Evolutionary conservation across 148 eudicot species (phyloP).

Genomic region (Silene conica): DNA sequence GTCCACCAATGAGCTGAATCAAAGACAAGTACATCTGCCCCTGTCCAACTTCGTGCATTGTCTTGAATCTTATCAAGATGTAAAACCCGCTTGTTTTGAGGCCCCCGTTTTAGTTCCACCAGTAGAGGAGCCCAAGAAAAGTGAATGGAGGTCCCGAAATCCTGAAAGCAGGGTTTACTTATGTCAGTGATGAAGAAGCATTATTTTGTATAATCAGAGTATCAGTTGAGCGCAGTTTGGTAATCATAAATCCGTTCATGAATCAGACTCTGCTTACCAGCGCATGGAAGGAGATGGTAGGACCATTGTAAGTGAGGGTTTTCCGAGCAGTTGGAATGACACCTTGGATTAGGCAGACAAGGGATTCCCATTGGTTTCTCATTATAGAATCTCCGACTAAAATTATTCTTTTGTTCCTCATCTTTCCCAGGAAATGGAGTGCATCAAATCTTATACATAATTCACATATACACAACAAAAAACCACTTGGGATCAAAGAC

Average conservation of each 20-base stretch:
- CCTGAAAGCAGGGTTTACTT: conserved; percentile 37
- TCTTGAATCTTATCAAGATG: conserved; percentile 77
- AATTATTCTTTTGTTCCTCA: conserved; percentile 83
- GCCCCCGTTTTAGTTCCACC: conserved; percentile 52
- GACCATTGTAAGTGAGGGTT: conserved; percentile 58
- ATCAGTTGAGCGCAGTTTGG: too few relatives aligned
- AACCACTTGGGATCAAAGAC: not conserved
- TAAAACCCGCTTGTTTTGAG: conserved; percentile 45
- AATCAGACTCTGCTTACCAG: too few relatives aligned
- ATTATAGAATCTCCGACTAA: conserved; percentile 85
- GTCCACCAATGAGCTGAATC: conserved; percentile 98
- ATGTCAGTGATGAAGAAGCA: not conserved
- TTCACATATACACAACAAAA: not conserved
- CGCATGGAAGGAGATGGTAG: conserved; percentile 75
- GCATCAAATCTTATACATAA: conserved; percentile 61
- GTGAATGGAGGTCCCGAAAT: conserved; percentile 65
- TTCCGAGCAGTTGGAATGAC: conserved; percentile 64
- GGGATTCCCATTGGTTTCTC: conserved; percentile 96
- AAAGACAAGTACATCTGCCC: conserved; percentile 67
- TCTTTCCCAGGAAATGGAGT: conserved; percentile 61
- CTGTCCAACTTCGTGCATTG: conserved; percentile 75
- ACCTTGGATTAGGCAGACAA: conserved; percentile 75
- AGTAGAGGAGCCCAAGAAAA: conserved; percentile 83
- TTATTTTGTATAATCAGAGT: not conserved
- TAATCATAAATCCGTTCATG: too few relatives aligned